These are phyloP conservation scores for Quercus engelmannii DNA, from an alignment of 306 rosid genomes.

Conservation along the genomic window DNA sequence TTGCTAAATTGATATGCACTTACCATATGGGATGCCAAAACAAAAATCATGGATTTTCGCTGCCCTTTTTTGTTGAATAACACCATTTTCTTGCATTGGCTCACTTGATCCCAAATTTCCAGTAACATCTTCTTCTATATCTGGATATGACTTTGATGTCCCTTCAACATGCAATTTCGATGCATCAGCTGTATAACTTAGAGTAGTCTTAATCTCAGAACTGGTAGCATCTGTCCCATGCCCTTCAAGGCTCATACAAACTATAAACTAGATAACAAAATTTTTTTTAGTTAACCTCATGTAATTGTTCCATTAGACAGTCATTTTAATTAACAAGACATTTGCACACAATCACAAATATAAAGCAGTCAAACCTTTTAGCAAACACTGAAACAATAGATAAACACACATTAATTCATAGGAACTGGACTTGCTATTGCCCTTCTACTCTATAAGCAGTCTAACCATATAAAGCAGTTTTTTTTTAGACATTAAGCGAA, in stretches of 20 bases:
- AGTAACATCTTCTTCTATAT: slow-evolving; percentile 24
- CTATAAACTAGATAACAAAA: slow-evolving; percentile 41
- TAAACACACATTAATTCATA: slow-evolving; percentile 7
- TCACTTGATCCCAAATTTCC: slow-evolving; percentile 34
- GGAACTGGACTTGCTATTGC: background rate
- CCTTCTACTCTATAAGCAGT: background rate
- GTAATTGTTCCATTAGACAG: slow-evolving; percentile 7
- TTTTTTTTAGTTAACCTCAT: slow-evolving; percentile 24
- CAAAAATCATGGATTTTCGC: slow-evolving; percentile 96
- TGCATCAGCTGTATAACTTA: slow-evolving; percentile 40
- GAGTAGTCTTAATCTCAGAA: slow-evolving; percentile 36
- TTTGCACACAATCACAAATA: background rate
- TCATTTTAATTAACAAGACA: background rate
- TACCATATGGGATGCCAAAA: slow-evolving; percentile 94
- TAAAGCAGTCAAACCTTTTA: background rate
- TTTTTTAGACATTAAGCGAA: background rate
- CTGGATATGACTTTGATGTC: slow-evolving; percentile 32
- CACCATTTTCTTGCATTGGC: slow-evolving; percentile 26
- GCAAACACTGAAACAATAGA: background rate
- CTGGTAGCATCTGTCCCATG: slow-evolving; percentile 36
- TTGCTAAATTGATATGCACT: slow-evolving; percentile 26
- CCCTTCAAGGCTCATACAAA: slow-evolving; percentile 57
- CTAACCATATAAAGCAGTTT: background rate
- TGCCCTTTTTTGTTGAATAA: slow-evolving; percentile 34
- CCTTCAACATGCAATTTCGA: slow-evolving; percentile 35